Evolutionary conservation across 2,329 filamentous ascomycete genomes (phyloP).

Genomic region (Huntiella savannae): DNA sequence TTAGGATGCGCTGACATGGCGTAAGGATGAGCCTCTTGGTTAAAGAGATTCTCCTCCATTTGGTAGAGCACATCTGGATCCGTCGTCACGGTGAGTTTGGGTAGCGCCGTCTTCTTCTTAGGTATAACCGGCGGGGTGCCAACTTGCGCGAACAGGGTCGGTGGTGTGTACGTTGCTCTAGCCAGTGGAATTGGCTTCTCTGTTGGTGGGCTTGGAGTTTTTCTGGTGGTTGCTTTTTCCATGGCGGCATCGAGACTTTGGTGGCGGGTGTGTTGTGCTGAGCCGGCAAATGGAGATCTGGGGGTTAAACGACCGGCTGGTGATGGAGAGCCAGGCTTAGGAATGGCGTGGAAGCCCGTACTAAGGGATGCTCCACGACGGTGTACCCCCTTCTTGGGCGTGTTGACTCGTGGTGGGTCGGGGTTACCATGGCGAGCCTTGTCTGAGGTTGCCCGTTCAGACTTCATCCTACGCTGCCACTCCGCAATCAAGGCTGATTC

Average conservation of each 20-base stretch:
- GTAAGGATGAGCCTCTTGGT: slow-evolving; percentile 4
- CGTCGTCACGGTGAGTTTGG: slow-evolving; percentile 10
- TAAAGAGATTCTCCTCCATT: slow-evolving; percentile 8
- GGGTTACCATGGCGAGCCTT: not conserved
- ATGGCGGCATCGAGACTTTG: slow-evolving; percentile 9
- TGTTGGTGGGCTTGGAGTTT: not conserved
- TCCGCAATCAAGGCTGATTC: slow-evolving; percentile 2
- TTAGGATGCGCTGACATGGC: slow-evolving; percentile 4
- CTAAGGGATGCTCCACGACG: slow-evolving; percentile 5
- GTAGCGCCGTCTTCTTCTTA: not conserved
- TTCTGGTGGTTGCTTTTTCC: not conserved
- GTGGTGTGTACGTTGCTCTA: not conserved
- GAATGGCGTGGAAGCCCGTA: not conserved
- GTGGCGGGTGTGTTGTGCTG: slow-evolving; percentile 1
- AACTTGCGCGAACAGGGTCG: not conserved
- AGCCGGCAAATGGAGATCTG: not conserved
- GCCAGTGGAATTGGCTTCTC: not conserved
- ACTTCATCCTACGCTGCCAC: slow-evolving; percentile 1
- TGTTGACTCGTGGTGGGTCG: not conserved
- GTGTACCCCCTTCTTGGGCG: not conserved
- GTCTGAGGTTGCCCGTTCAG: not conserved
- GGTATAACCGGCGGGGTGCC: not conserved
- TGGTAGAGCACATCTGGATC: slow-evolving; percentile 7
- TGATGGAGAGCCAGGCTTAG: not conserved
- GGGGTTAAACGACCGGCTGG: not conserved